Percentiles rank a stretch among this genome's conserved stretches.
Evolutionary conservation across 495 filamentous ascomycete species (phyloP).

Genomic region (Aspergillus indologenus): DNA sequence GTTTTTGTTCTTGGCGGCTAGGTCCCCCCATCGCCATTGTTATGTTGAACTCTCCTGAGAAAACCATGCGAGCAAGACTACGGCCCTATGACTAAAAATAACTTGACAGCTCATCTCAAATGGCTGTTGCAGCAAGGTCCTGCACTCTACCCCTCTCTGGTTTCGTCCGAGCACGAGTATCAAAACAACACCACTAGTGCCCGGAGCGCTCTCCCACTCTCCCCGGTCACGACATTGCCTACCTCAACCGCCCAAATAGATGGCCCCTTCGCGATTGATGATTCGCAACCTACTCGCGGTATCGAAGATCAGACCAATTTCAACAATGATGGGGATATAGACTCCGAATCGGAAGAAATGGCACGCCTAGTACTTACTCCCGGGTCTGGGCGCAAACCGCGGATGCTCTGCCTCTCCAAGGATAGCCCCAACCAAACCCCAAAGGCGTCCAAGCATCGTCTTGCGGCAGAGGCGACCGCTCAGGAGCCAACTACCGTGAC

Average conservation of each 20-base stretch:
- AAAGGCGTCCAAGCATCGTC: slow-evolving; percentile 14
- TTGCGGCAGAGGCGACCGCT: slow-evolving; percentile 19
- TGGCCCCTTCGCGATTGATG: slow-evolving; percentile 7
- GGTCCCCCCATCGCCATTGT: slow-evolving; percentile 7
- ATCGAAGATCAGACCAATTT: not conserved
- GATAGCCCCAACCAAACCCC: slow-evolving; percentile 18
- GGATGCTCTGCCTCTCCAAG: slow-evolving; percentile 40
- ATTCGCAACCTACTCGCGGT: slow-evolving; percentile 9
- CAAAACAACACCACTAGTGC: slow-evolving; percentile 11
- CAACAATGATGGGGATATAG: slow-evolving; percentile 26
- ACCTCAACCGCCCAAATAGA: slow-evolving; percentile 7
- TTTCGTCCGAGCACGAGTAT: slow-evolving; percentile 24
- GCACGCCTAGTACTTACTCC: slow-evolving; percentile 53
- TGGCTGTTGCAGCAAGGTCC: slow-evolving; percentile 48
- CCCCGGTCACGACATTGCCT: slow-evolving; percentile 4
- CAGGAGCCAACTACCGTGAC: slow-evolving; percentile 26
- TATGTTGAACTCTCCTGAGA: slow-evolving; percentile 8
- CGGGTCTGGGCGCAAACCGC: slow-evolving; percentile 50
- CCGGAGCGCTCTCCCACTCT: not conserved
- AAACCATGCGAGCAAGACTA: slow-evolving; percentile 32
- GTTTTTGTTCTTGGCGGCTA: slow-evolving; percentile 18
- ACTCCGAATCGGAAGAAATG: slow-evolving; percentile 46
- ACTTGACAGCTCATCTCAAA: slow-evolving; percentile 46
- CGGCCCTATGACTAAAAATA: slow-evolving; percentile 53
- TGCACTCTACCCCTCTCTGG: slow-evolving; percentile 33